Conservation (phyloP, 805 yeast species). For the Blastobotrys peoriensis region DNA sequence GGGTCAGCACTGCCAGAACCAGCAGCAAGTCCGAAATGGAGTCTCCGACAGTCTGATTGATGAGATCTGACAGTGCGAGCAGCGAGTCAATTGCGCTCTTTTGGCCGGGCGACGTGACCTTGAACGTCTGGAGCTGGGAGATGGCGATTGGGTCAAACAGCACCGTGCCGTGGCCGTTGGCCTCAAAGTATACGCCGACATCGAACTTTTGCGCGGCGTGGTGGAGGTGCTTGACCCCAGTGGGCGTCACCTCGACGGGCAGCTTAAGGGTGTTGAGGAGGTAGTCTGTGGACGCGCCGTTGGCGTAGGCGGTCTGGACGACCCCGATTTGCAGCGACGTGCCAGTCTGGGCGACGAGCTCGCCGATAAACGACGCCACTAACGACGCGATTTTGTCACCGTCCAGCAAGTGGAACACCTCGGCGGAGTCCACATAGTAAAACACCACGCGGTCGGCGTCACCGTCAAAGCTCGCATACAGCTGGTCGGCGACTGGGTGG, state of each 20-base stretch:
- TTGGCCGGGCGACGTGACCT: slow-evolving; percentile 41
- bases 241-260: slow-evolving; percentile 84
- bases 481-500: slow-evolving; percentile 37
- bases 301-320: slow-evolving; percentile 97
- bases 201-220: slow-evolving; percentile 84
- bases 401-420: slow-evolving; percentile 47
- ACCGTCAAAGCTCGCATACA: slow-evolving; percentile 88
- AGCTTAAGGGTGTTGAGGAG: slow-evolving; percentile 53
- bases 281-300: slow-evolving; percentile 81
- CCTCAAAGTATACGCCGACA: slow-evolving; percentile 93
- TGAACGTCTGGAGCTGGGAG: slow-evolving; percentile 32
- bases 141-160: slow-evolving; percentile 57
- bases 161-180: slow-evolving; percentile 98
- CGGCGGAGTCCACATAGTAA: slow-evolving; percentile 37
- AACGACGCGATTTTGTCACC: slow-evolving; percentile 92
- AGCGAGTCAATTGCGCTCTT: slow-evolving; percentile 48
- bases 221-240: slow-evolving; percentile 95
- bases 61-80: slow-evolving; percentile 56
- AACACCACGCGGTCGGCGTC: slow-evolving; percentile 95
- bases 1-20: slow-evolving; percentile 58
- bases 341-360: slow-evolving; percentile 42
- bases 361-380: slow-evolving; percentile 58
- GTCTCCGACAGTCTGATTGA: slow-evolving; percentile 98
- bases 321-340: slow-evolving; percentile 56
- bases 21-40: slow-evolving; percentile 88